Percentiles rank a stretch among this genome's conserved stretches.
phyloP scores from a whole-genome alignment of 148 eudicot genomes.

The Cornus kousa region DNA sequence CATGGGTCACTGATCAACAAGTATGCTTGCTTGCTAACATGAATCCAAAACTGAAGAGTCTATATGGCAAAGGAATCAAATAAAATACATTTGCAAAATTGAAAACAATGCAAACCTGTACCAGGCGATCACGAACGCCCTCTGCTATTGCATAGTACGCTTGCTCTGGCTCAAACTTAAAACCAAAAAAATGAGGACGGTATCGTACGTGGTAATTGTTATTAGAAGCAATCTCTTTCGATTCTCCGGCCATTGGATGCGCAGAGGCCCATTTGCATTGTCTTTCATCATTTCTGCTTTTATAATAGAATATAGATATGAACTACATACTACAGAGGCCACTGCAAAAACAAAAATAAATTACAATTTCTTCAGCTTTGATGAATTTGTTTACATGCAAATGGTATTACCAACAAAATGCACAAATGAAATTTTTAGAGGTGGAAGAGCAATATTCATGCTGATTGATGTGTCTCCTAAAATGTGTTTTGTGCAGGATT shows the following conservation, averaged over 20 bases:
- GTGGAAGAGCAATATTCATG: neutral
- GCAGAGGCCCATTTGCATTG: no score
- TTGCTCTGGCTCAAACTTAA: conserved; percentile 92
- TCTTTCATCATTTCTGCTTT: neutral
- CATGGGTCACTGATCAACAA: no score
- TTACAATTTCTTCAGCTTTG: no score
- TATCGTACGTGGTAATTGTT: conserved; percentile 85
- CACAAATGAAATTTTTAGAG: neutral
- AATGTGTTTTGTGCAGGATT: no score
- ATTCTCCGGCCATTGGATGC: conserved; percentile 61
- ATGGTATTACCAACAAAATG: neutral
- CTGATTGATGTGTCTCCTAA: no score
- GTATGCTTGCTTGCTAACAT: no score
- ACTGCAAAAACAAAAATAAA: no score
- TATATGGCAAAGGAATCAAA: no score
- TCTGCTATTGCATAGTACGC: conserved; percentile 96
- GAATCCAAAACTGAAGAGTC: no score
- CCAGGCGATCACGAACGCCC: conserved; percentile 88
- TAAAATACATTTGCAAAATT: no score
- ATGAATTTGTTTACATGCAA: neutral
- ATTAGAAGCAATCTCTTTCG: conserved; percentile 78
- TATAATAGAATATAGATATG: neutral
- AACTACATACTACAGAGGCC: no score
- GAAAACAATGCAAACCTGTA: no score
- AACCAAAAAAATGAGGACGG: conserved; percentile 92